phyloP scores from a whole-genome alignment of 2,329 filamentous ascomycete species.

The Diaporthe sp. region DNA sequence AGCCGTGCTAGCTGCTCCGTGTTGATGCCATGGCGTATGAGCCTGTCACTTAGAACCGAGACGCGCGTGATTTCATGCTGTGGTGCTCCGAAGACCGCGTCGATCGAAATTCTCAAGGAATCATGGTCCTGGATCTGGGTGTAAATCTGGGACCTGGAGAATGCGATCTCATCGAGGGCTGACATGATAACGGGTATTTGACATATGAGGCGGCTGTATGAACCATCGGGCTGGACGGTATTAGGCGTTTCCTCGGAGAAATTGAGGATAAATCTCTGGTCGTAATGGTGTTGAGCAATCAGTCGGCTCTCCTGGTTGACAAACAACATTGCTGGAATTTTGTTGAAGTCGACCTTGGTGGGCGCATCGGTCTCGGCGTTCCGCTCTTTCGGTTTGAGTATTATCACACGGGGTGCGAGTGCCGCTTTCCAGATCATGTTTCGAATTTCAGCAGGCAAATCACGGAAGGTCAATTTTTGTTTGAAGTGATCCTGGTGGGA shows the following conservation, averaged over 20 bases:
- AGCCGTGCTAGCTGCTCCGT: background rate
- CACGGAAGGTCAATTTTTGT: background rate
- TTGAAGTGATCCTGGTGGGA: background rate
- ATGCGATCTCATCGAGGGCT: background rate
- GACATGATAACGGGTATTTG: background rate
- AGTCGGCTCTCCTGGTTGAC: background rate
- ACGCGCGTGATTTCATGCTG: background rate
- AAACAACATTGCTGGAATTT: background rate
- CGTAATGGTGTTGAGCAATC: background rate
- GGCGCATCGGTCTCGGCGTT: background rate
- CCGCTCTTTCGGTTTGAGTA: background rate
- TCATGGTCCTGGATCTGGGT: fast-evolving
- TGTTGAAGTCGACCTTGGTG: background rate
- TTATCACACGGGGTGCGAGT: background rate
- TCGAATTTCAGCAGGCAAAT: background rate
- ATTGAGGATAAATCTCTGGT: background rate
- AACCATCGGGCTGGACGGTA: no score
- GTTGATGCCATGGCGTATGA: background rate
- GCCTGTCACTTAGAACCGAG: background rate
- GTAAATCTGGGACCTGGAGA: background rate
- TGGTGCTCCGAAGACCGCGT: background rate
- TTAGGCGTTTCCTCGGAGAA: background rate
- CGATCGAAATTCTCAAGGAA: background rate
- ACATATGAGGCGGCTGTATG: background rate
- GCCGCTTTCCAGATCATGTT: background rate